Percentiles rank a stretch among this genome's conserved stretches.
phyloP scores from a whole-genome alignment of 1,139 yeast species.

The Yamadazyma trypodendri region DNA sequence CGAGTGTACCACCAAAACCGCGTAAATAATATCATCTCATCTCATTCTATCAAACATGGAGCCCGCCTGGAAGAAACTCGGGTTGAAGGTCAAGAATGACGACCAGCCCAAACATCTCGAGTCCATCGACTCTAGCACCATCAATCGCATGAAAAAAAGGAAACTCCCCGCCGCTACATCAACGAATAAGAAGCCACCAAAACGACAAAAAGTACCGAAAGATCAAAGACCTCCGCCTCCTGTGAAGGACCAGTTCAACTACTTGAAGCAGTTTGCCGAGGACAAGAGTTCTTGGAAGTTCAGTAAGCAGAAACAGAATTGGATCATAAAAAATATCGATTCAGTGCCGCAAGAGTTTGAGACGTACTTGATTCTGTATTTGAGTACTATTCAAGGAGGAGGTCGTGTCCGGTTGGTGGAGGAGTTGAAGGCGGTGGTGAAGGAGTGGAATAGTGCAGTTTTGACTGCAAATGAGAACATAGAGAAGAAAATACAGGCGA shows the following conservation, averaged over 20 bases:
- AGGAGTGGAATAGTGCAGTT: constrained; percentile 57
- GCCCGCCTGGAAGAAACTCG: constrained; percentile 93
- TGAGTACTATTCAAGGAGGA: constrained; percentile 75
- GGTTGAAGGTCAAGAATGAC: constrained; percentile 55
- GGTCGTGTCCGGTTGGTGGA: constrained; percentile 57
- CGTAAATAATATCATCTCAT: not conserved
- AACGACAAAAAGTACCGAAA: constrained; percentile 74
- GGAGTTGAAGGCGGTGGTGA: constrained; percentile 48
- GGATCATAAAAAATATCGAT: constrained; percentile 75
- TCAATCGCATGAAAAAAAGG: constrained; percentile 40
- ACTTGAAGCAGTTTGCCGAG: constrained; percentile 62
- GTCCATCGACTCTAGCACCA: constrained; percentile 41
- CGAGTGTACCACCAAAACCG: not conserved
- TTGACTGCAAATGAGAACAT: constrained; percentile 39
- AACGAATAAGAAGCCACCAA: constrained; percentile 57
- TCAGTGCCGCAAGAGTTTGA: constrained; percentile 57
- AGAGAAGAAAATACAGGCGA: constrained; percentile 35
- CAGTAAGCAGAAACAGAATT: constrained; percentile 90
- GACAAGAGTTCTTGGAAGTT: constrained; percentile 81
- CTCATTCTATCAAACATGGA: constrained; percentile 21
- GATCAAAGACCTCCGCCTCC: constrained; percentile 73
- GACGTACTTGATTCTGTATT: constrained; percentile 53
- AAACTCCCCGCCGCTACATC: constrained; percentile 22
- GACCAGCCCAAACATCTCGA: constrained; percentile 43
- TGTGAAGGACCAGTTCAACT: constrained; percentile 77